Evolutionary conservation across 169 alveolate species (phyloP).

Genomic region (Babesia caballi): DNA sequence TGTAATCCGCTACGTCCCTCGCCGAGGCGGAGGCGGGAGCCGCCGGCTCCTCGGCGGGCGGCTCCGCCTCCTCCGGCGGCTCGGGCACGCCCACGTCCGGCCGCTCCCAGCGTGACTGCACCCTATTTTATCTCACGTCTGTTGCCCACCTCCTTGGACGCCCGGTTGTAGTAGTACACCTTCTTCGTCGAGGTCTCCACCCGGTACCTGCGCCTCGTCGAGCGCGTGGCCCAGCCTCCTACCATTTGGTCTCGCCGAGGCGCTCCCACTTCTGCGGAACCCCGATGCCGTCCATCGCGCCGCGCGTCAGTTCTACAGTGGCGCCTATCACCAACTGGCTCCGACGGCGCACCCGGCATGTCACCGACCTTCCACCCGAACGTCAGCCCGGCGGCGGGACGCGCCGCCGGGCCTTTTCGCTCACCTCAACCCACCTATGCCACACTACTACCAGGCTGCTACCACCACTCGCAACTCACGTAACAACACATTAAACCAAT

Average conservation of each 20-base stretch:
- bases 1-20: constrained; percentile 29
- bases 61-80: not conserved
- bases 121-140: not conserved
- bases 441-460: too few species aligned
- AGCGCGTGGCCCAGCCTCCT: not conserved
- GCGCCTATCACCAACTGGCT: too few species aligned
- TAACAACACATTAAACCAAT: too few species aligned
- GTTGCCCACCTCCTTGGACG: constrained; percentile 41
- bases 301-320: too few species aligned
- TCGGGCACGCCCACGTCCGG: constrained; percentile 47
- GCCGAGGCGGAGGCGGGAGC: not conserved
- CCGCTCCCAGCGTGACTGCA: constrained; percentile 48
- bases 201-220: constrained; percentile 37
- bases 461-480: too few species aligned
- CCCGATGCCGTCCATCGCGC: constrained; percentile 25
- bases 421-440: too few species aligned
- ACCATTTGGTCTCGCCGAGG: constrained; percentile 59
- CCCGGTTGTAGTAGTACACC: constrained; percentile 52
- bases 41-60: constrained; percentile 20
- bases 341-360: too few species aligned
- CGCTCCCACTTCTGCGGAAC: constrained; percentile 53
- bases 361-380: too few species aligned
- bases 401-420: too few species aligned
- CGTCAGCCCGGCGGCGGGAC: too few species aligned
- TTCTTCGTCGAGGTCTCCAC: constrained; percentile 50